Evolutionary conservation across 2,329 filamentous ascomycete genomes (phyloP), one percentile per base, ranked within the genome.

Genomic region (Penicillium sp.): DNA sequence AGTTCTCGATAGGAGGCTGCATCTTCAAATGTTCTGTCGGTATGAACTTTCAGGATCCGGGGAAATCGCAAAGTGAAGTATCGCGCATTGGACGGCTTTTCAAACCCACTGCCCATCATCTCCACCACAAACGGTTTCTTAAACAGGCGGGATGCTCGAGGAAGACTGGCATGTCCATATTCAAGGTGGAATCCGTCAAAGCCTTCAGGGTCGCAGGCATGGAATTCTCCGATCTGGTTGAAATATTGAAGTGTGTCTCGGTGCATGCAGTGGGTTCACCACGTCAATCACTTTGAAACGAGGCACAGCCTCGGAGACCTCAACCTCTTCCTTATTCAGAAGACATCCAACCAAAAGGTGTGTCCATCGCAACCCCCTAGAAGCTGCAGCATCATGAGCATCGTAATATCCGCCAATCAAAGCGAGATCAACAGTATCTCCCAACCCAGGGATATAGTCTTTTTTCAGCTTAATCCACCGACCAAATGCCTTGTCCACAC

Each of bases 381-480:
- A 67, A 6, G 75, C 71, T 37, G 74, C 75, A 6, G 84, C 85
- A 51, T 81, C 79, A 40, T 75, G 71, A 3, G 84, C 70, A 54
- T 89, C 79, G 56, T 85, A 89, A 14, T 81, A 80, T 5, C 81
- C 89, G 0, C 87, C 89, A 3, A 95, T 72, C 1, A 91, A 76
- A 1, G 86, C 84, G 61, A 95, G 87, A 64, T 95, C 90, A 8
- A 86, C 86, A 24, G 89, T 81, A 50, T 94, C 89, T 0, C 89
- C 88, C 62, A 91, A 80, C 2, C 81, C 81, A 22, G 78, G 75
- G 29, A 95, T 79, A 58, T 94, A 95, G 60, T 93, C 87, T 59
- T 89, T 89, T 67, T 95, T 95, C 34, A 95, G 68, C 68, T 95
- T 95, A 60, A 95, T 87, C 63, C 82, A 85, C 72, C 24, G 74